These are phyloP conservation scores for Mycosphaerella arachidis DNA, from an alignment of 2,329 filamentous ascomycete genomes.

Conservation along the genomic window DNA sequence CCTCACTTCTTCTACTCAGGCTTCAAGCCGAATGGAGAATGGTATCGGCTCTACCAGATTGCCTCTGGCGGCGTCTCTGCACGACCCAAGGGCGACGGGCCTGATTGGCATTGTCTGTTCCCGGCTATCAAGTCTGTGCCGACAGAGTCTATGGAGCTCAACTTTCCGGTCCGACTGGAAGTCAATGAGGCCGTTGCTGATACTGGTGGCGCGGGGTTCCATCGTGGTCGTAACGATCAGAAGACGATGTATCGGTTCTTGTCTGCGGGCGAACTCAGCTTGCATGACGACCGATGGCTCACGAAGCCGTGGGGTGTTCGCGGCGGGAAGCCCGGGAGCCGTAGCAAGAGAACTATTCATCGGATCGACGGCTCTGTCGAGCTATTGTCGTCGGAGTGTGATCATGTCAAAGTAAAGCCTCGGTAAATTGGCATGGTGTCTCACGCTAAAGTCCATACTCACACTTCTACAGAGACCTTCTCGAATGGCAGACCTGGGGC, in stretches of 20 bases:
- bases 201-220: constrained; percentile 24
- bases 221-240: constrained; percentile 24
- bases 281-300: constrained; percentile 27
- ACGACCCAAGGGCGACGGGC: constrained; percentile 26
- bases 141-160: constrained; percentile 26
- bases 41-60: constrained; percentile 41
- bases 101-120: constrained; percentile 27
- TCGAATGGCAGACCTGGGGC: constrained; percentile 27
- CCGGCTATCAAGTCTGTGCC: constrained; percentile 27
- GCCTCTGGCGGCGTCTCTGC: constrained; percentile 27
- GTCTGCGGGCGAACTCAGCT: constrained; percentile 24
- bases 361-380: constrained; percentile 14
- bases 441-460: not conserved
- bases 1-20: constrained; percentile 31
- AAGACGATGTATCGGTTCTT: constrained; percentile 24
- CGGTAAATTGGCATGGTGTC: constrained; percentile 6
- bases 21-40: constrained; percentile 42
- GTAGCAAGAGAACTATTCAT: constrained; percentile 23
- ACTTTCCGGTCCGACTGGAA: constrained; percentile 26
- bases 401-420: constrained; percentile 26
- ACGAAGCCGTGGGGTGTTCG: constrained; percentile 26
- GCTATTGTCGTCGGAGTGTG: constrained; percentile 22
- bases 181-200: constrained; percentile 27
- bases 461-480: constrained; percentile 15
- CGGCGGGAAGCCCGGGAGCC: constrained; percentile 24